phyloP scores from a whole-genome alignment of 768 basidiomycete species.

The Lactarius akahatsu region DNA sequence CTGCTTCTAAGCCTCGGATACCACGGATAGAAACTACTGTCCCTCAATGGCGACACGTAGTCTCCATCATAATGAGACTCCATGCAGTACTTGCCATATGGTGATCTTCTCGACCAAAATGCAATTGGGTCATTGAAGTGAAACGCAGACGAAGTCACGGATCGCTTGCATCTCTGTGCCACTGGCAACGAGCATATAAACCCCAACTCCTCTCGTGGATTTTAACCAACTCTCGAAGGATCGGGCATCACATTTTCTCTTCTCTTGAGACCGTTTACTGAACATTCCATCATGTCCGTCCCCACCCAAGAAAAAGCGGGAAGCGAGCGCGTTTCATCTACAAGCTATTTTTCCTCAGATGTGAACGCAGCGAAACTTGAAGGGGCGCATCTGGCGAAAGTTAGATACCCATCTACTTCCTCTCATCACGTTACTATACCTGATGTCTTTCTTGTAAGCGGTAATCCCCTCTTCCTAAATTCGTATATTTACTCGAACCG shows the following conservation, averaged over 20 bases:
- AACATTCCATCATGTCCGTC: conserved; percentile 1
- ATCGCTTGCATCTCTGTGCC: neutral
- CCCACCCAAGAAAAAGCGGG: neutral
- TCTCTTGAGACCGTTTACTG: neutral
- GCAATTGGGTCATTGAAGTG: neutral
- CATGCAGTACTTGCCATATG: neutral
- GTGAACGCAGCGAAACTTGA: neutral
- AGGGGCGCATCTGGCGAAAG: conserved; percentile 24
- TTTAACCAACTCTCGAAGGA: neutral
- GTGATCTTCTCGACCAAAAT: neutral
- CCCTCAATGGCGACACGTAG: neutral
- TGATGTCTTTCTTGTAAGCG: conserved; percentile 29
- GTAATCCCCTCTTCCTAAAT: neutral
- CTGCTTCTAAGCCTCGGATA: neutral
- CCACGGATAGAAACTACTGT: neutral
- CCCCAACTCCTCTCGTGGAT: neutral
- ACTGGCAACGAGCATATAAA: neutral
- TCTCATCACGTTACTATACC: conserved; percentile 23
- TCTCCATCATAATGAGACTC: neutral
- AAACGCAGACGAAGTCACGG: neutral
- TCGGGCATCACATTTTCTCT: neutral
- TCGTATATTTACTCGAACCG: neutral
- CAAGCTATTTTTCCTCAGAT: neutral
- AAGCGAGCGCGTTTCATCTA: neutral
- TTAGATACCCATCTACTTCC: conserved; percentile 26